Percentiles rank a stretch among this genome's conserved stretches.
Evolutionary conservation across 352 stramenopile genomes (phyloP).

Genomic region (Phytophthora sansomeana): DNA sequence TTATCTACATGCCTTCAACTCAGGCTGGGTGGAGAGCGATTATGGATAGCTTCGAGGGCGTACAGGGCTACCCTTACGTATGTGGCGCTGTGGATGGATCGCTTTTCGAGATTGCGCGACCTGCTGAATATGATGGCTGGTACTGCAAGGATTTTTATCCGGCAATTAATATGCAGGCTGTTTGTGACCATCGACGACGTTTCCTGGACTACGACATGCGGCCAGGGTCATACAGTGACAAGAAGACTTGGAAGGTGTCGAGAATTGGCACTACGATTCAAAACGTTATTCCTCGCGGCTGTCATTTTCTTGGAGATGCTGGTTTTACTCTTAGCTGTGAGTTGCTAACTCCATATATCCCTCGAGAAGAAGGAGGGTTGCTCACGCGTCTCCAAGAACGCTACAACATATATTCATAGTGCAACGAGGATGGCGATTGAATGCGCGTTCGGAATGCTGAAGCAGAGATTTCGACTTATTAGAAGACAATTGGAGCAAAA

Average conservation of each 20-base stretch:
- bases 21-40: background rate
- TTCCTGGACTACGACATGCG: conserved; percentile 10
- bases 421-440: conserved; percentile 1
- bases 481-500: conserved; percentile 5
- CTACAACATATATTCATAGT: background rate
- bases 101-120: background rate
- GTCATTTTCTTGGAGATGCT: background rate
- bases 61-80: background rate
- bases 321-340: background rate
- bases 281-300: background rate
- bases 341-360: background rate
- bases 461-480: conserved; percentile 3
- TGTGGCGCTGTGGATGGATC: background rate
- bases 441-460: conserved; percentile 6
- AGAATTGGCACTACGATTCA: background rate
- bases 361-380: background rate
- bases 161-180: conserved; percentile 1
- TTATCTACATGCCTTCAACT: background rate
- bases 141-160: conserved; percentile 4
- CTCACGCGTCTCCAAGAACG: background rate
- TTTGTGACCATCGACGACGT: background rate
- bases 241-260: background rate
- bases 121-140: conserved; percentile 6
- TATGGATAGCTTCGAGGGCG: background rate
- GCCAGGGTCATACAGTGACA: conserved; percentile 1